Base-by-base conservation (phyloP, 805 yeast genomes). In the Middelhovenomyces tepae region DNA sequence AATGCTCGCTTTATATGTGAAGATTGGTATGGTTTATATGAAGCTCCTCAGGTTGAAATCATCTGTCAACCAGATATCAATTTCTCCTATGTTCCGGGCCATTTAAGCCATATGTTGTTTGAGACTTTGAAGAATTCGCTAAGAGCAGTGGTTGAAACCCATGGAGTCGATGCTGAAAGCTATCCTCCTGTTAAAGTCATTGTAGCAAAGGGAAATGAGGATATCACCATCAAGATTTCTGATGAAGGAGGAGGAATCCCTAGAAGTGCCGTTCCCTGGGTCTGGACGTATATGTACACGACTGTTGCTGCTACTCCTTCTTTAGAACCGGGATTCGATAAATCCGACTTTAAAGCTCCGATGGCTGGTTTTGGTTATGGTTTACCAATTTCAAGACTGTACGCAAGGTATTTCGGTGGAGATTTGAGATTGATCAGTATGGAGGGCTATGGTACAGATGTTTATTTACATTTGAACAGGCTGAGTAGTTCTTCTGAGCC, bases 221-320 rank as follows among this genome's bases (percentile, higher is more conserved):
- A 86, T 49, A 85, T 86, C 45, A 85, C 95, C 7, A 78, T 85
- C 46, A 86, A 86, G 56, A 77, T 85, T 40, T 77, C 87, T 18
- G 95, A 85, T 54, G 94, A 85, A 59, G 95, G 95, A 23, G 95
- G 95, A 19, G 95, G 95, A 15, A 84, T 86, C 39, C 82, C 94
- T 2, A 66, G 94, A 39, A 69, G 83, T 40, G 87, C 82, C 35
- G 71, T 82, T 10, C 93, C 94, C 3, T 64, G 81, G 42, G 81
- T 85, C 28, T 86, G 94, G 95, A 83, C 94, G 0, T 85, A 85
- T 54, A 68, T 86, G 55, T 85, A 85, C 59, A 86, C 95, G 3
- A 82, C 95, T 0, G 94, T 86, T 30, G 75, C 75, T 45, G 69
- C 74, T 33, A 69, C 80, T 4, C 89, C 87, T 1, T 68, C 64